Conservation (phyloP, 352 stramenopile species). For the Bremia lactucae region DNA sequence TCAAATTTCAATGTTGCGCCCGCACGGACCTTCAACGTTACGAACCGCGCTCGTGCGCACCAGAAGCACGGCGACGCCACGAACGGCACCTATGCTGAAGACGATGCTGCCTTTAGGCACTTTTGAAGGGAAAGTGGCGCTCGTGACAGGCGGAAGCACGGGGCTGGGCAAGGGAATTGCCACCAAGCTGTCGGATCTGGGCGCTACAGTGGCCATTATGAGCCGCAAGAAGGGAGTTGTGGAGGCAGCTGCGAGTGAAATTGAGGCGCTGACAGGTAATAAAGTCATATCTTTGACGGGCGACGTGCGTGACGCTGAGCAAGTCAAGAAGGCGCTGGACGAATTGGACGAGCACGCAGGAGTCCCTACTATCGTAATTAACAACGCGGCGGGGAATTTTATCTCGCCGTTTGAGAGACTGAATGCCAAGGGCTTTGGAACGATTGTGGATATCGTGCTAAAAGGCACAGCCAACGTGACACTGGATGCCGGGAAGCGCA, state of each 20-base stretch:
- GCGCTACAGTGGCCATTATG: conserved; percentile 91
- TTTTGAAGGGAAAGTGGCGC: conserved; percentile 77
- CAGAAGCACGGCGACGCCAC: conserved; percentile 15
- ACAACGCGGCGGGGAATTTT: conserved; percentile 92
- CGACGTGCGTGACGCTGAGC: conserved; percentile 85
- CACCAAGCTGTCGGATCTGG: conserved; percentile 87
- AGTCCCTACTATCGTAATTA: conserved; percentile 70
- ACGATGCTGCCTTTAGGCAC: conserved; percentile 61
- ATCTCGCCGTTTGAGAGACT: conserved; percentile 86
- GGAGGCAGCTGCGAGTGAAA: conserved; percentile 68
- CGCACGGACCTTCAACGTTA: conserved; percentile 1
- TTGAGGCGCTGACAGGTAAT: conserved; percentile 54
- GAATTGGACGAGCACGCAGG: conserved; percentile 51
- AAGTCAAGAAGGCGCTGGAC: conserved; percentile 81
- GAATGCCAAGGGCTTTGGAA: conserved; percentile 91
- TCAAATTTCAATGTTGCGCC: conserved; percentile 8
- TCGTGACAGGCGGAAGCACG: conserved; percentile 92
- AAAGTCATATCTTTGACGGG: conserved; percentile 53
- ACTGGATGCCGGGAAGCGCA: conserved; percentile 63
- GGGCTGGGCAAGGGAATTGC: conserved; percentile 92
- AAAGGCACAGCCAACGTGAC: conserved; percentile 81
- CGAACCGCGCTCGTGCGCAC: conserved; percentile 3
- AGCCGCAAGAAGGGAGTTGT: conserved; percentile 88
- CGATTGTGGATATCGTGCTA: conserved; percentile 94
- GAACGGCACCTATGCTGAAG: conserved; percentile 25